Evolutionary conservation across 768 basidiomycete species (phyloP).

Genomic region (Xerocomellus intermedius): DNA sequence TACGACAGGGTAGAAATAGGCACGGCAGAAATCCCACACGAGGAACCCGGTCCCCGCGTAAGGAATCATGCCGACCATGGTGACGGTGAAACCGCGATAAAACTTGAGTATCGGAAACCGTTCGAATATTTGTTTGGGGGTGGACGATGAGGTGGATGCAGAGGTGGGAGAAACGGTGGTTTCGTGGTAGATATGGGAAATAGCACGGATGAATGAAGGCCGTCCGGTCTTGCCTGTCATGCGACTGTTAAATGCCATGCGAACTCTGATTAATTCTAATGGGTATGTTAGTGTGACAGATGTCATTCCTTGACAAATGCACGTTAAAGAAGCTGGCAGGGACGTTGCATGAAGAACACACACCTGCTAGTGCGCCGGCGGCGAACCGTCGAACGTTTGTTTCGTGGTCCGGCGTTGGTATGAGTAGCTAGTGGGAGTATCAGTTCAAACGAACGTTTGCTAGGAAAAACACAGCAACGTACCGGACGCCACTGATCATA

Average conservation of each 20-base stretch:
- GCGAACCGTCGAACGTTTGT: constrained; percentile 78
- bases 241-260: constrained; percentile 71
- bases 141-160: constrained; percentile 11
- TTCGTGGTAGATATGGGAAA: constrained; percentile 72
- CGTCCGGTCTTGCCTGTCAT: constrained; percentile 30
- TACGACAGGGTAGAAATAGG: constrained; percentile 50
- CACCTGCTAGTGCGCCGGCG: constrained; percentile 88
- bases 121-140: constrained; percentile 42
- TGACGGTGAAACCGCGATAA: constrained; percentile 96
- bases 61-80: constrained; percentile 88
- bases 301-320: constrained; percentile 56
- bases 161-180: constrained; percentile 33
- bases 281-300: constrained; percentile 95
- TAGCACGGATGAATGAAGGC: constrained; percentile 54
- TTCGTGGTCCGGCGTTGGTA: constrained; percentile 78
- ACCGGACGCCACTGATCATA: constrained; percentile 88
- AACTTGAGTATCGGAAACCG: constrained; percentile 81
- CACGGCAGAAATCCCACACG: constrained; percentile 78
- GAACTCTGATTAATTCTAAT: constrained; percentile 90
- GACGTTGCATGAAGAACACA: constrained; percentile 12
- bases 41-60: constrained; percentile 96
- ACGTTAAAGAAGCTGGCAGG: neutral
- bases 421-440: constrained; percentile 58
- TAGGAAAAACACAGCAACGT: constrained; percentile 18
- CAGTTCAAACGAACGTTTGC: neutral